Base-by-base conservation (phyloP, 805 yeast species). In the Lipomyces sp. region DNA sequence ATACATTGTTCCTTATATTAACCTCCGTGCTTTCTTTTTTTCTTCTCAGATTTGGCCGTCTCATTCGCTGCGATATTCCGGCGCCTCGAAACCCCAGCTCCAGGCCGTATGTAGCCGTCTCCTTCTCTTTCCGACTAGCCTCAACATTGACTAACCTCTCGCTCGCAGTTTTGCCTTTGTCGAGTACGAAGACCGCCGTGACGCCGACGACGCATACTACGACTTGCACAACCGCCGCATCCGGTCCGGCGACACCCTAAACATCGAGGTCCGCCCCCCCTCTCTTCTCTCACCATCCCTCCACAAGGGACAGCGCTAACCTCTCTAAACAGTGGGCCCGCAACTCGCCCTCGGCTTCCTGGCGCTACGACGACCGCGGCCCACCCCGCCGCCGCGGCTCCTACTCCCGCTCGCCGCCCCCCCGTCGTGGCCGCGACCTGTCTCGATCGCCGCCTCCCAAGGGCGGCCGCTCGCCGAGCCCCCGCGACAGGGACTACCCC, bases 171-270 rank as follows among this genome's bases (percentile, higher is more conserved):
- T 55, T 40, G 67, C 67, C 21, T 64, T 64, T 46, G 65, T 64
- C 18, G 67, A 64, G 47, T 64, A 56, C 45, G 67, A 65, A 44
- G 61, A 62, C 43, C 51, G 54, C 36, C 51, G 63, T n/a, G 67
- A 64, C 44, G 68, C 67, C 33, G 68, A 64, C 18, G 68, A 64
- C 49, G 67, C 67, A n/a, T 63, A 61, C 58, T 47, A 62, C 28
- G 65, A 64, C 46, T 54, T 64, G 64, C 68, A 64, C 47, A 45
- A 56, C 43, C 49, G 57, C 29, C 57, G 64, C 18, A 50, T 64
- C 35, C 49, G 55, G 14, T 43, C 58, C 7, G 66, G 67, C 5
- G 67, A 65, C 43, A 43, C 61, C 3, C 14, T 64, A 14, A 51
- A 55, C 28, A 46, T 64, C 2, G 68, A 64, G 51, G 59, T 55